Evolutionary conservation across 108 stramenopile genomes (phyloP).

Genomic region (Bacterosira constricta): DNA sequence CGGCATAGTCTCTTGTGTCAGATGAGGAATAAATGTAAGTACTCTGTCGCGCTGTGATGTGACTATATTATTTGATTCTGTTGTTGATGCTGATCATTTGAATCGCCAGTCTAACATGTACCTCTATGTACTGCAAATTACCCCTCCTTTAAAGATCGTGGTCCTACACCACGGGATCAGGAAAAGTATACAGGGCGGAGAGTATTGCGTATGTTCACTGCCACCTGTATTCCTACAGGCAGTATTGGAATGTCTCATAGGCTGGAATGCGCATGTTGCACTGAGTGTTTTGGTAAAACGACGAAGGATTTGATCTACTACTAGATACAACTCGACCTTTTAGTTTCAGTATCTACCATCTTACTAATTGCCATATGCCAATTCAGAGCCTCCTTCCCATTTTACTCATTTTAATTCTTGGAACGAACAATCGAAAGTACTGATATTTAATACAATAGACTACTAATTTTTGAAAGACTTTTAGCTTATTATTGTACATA

Average conservation of each 20-base stretch:
- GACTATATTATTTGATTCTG: too few relatives aligned
- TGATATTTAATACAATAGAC: too few relatives aligned
- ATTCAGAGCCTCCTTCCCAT: too few relatives aligned
- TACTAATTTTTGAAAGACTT: too few relatives aligned
- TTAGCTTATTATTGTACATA: too few relatives aligned
- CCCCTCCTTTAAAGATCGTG: not conserved
- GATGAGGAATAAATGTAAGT: slow-evolving; percentile 13
- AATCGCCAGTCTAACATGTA: not conserved
- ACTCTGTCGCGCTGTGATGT: not conserved
- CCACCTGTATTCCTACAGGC: slow-evolving; percentile 10
- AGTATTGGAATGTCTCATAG: slow-evolving; percentile 1
- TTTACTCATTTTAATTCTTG: too few relatives aligned
- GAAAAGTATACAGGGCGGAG: not conserved
- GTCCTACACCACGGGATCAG: not conserved
- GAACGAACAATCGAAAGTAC: too few relatives aligned
- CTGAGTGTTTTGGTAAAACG: slow-evolving; percentile 10
- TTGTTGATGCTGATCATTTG: not conserved
- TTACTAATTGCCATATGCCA: too few relatives aligned
- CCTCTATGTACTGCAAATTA: not conserved
- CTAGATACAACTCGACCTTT: too few relatives aligned
- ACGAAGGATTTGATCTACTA: too few relatives aligned
- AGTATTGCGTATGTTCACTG: slow-evolving; percentile 5
- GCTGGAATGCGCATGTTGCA: slow-evolving; percentile 10
- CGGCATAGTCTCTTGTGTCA: slow-evolving; percentile 8
- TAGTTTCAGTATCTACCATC: too few relatives aligned